These are phyloP conservation scores for Citrus australasica DNA, from an alignment of 345 rosid species.

Conservation along the genomic window DNA sequence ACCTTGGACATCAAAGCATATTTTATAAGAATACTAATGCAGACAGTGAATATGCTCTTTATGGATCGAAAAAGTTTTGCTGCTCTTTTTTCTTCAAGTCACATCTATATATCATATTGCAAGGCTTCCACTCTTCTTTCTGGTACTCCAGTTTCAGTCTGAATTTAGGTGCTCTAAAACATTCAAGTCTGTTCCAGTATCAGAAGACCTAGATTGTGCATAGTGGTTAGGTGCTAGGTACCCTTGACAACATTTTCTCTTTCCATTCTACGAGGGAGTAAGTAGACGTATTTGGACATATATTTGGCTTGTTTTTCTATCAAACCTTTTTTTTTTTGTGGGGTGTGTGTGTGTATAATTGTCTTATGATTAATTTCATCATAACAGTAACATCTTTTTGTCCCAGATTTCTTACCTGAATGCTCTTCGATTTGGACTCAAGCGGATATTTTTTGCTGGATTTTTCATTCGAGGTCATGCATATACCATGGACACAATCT, in stretches of 20 bases:
- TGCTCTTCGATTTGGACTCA: slow-evolving; percentile 81
- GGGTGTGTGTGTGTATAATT: too few relatives aligned
- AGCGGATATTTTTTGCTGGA: slow-evolving; percentile 76
- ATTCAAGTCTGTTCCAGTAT: not conserved
- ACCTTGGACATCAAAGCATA: not conserved
- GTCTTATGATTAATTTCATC: not conserved
- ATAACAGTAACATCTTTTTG: not conserved
- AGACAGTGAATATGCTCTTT: not conserved
- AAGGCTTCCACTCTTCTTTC: not conserved
- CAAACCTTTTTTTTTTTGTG: too few relatives aligned
- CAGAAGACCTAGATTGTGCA: not conserved
- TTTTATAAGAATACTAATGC: not conserved
- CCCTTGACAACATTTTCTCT: not conserved
- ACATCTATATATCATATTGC: not conserved
- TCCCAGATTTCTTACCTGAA: slow-evolving; percentile 72
- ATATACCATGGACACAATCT: slow-evolving; percentile 79
- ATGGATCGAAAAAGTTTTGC: not conserved
- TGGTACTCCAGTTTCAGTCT: not conserved
- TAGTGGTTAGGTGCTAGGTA: not conserved
- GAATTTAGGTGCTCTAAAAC: not conserved
- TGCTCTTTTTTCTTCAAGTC: not conserved
- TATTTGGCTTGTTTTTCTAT: not conserved
- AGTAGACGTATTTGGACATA: too few relatives aligned
- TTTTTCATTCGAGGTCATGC: slow-evolving; percentile 72
- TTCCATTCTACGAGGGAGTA: not conserved